phyloP scores from a whole-genome alignment of 805 yeast genomes.

The Saccharomycopsis lassenensis region DNA sequence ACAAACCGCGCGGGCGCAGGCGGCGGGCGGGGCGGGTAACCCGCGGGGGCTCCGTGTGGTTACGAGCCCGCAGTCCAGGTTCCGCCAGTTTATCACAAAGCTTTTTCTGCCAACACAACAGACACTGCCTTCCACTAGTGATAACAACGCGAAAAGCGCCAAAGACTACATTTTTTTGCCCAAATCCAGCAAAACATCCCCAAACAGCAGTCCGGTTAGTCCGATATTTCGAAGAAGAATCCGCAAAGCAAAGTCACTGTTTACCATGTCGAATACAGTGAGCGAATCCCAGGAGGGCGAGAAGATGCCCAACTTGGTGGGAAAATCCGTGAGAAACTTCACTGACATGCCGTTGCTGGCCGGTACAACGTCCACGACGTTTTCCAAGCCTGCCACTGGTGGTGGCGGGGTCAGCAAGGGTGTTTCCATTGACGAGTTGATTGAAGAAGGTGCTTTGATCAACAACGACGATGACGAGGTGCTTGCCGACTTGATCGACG shows the following conservation, averaged over 20 bases:
- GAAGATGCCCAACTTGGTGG: conserved; percentile 11
- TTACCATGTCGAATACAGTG: conserved; percentile 2
- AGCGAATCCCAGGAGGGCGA: conserved; percentile 8
- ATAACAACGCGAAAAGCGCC: conserved; percentile 1
- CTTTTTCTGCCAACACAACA: not conserved
- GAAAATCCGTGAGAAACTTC: conserved; percentile 16
- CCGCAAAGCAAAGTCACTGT: conserved; percentile 10
- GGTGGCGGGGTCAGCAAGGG: no score
- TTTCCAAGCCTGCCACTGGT: not conserved
- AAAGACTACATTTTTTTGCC: conserved; percentile 5
- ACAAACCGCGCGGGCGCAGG: no score
- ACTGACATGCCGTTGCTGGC: conserved; percentile 7
- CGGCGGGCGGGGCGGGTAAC: no score
- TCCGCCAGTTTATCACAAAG: not conserved
- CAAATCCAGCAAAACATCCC: conserved; percentile 2
- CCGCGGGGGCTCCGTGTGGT: not conserved
- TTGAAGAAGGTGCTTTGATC: conserved; percentile 26
- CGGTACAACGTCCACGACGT: not conserved
- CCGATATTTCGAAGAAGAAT: conserved; percentile 3
- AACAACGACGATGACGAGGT: conserved; percentile 24
- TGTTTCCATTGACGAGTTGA: conserved; percentile 24
- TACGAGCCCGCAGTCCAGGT: not conserved
- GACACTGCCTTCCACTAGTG: not conserved
- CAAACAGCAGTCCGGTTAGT: conserved; percentile 1
- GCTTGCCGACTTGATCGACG: conserved; percentile 17